Percentiles rank a stretch among this genome's conserved stretches.
These are phyloP conservation scores for Cercospora nicotianae DNA, from an alignment of 2,329 filamentous ascomycete genomes.

Conservation along the genomic window DNA sequence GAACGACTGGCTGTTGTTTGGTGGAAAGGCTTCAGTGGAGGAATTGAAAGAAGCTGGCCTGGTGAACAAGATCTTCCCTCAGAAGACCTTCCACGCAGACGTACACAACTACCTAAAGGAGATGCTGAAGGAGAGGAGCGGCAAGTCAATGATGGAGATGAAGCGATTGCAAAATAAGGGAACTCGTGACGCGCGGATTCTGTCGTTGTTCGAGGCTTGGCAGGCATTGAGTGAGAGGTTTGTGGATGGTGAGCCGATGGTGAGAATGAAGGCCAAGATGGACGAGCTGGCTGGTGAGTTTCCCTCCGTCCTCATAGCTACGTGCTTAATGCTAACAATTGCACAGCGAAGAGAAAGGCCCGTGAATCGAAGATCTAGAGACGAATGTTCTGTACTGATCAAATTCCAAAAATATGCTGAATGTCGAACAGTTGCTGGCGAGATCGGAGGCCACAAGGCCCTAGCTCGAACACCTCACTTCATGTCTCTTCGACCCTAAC, in stretches of 20 bases:
- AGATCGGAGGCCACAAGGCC: not conserved
- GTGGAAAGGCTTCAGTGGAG: constrained; percentile 30
- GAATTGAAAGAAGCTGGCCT: constrained; percentile 32
- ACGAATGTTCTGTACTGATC: not conserved
- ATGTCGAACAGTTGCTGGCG: not conserved
- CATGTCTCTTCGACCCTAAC: not conserved
- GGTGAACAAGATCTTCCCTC: constrained; percentile 34
- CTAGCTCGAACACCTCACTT: not conserved
- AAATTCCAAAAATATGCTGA: not conserved
- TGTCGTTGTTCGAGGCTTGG: constrained; percentile 30
- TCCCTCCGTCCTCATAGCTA: not conserved
- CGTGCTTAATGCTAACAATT: not conserved
- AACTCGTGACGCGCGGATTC: constrained; percentile 27
- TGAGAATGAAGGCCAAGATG: constrained; percentile 35
- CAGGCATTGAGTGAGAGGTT: constrained; percentile 32
- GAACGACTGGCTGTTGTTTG: constrained; percentile 34
- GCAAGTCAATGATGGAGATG: constrained; percentile 35
- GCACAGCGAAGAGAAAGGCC: not conserved
- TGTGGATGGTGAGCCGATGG: constrained; percentile 33
- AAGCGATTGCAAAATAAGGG: constrained; percentile 32
- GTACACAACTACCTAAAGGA: constrained; percentile 30
- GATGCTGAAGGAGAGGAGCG: constrained; percentile 30
- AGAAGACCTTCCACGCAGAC: constrained; percentile 30
- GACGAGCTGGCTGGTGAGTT: constrained; percentile 32
- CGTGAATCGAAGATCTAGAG: constrained; percentile 4